Percentiles rank a stretch among this genome's conserved stretches.
Conservation (phyloP, 352 stramenopile genomes). For the Pythium apleroticum region DNA sequence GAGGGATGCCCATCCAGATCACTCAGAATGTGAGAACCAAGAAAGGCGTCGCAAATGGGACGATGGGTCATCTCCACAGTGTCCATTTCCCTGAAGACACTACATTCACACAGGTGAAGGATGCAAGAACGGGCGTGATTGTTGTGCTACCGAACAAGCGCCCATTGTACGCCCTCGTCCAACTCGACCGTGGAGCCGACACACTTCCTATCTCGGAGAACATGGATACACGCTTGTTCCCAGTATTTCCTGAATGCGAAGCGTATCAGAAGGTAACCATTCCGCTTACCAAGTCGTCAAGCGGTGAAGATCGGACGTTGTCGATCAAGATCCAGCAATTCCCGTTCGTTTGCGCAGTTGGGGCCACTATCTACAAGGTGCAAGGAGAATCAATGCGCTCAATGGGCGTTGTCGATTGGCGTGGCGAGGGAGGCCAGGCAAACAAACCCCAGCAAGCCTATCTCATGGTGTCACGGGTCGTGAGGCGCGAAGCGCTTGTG, state of each 20-base stretch:
- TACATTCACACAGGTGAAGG: not conserved
- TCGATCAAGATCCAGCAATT: not conserved
- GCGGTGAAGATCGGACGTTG: not conserved
- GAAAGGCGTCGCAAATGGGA: not conserved
- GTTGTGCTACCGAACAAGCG: constrained; percentile 1
- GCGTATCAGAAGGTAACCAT: not conserved
- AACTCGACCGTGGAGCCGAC: not conserved
- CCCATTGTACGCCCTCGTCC: constrained; percentile 12
- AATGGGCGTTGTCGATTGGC: not conserved
- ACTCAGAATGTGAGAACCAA: not conserved
- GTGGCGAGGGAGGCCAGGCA: not conserved
- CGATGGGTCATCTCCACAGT: not conserved
- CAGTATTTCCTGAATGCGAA: not conserved
- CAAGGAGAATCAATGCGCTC: not conserved
- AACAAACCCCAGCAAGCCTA: not conserved
- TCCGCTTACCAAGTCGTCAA: not conserved
- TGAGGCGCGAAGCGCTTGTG: too few relatives aligned
- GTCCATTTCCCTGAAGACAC: constrained; percentile 11
- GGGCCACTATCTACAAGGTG: not conserved
- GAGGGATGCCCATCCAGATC: not conserved
- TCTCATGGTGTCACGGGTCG: too few relatives aligned
- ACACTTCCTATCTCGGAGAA: not conserved
- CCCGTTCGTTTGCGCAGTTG: not conserved
- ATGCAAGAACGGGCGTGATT: not conserved
- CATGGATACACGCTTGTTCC: constrained; percentile 7